Percentiles rank a stretch among this genome's conserved stretches.
Evolutionary conservation across 2,329 filamentous ascomycete species (phyloP).

Genomic region (Alternaria sp.): DNA sequence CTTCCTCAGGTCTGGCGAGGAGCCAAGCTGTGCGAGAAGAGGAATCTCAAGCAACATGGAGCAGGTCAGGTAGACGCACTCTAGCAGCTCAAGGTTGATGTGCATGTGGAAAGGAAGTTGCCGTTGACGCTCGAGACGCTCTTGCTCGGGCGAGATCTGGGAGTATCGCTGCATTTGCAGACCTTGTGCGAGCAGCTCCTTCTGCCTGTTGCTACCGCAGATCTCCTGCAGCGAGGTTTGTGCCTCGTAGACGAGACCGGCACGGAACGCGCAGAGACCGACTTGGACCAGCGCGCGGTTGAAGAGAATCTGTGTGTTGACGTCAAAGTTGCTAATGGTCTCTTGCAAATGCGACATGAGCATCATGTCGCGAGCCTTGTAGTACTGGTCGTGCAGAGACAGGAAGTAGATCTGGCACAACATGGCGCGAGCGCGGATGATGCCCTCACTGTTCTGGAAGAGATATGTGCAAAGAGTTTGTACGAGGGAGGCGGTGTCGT

Average conservation of each 20-base stretch:
- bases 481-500: conserved; percentile 77
- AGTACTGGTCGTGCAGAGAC: conserved; percentile 96
- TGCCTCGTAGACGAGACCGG: conserved; percentile 94
- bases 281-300: conserved; percentile 98
- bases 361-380: conserved; percentile 98
- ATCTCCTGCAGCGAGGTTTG: conserved; percentile 98
- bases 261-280: conserved; percentile 96
- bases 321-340: conserved; percentile 94
- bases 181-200: conserved; percentile 96
- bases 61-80: conserved; percentile 98
- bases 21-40: conserved; percentile 93
- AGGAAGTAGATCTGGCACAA: conserved; percentile 99
- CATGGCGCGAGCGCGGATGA: conserved; percentile 95
- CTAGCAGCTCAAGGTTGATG: conserved; percentile 97
- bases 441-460: conserved; percentile 92
- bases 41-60: conserved; percentile 99
- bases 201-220: conserved; percentile 94
- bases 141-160: conserved; percentile 96
- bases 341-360: conserved; percentile 99
- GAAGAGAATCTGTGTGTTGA: conserved; percentile 97
- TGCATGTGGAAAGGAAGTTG: conserved; percentile 99
- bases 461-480: conserved; percentile 92
- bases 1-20: conserved; percentile 96
- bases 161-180: conserved; percentile 98
- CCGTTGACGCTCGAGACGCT: conserved; percentile 94